Evolutionary conservation across 805 yeast genomes (phyloP).

Genomic region (Candida nemodendra): DNA sequence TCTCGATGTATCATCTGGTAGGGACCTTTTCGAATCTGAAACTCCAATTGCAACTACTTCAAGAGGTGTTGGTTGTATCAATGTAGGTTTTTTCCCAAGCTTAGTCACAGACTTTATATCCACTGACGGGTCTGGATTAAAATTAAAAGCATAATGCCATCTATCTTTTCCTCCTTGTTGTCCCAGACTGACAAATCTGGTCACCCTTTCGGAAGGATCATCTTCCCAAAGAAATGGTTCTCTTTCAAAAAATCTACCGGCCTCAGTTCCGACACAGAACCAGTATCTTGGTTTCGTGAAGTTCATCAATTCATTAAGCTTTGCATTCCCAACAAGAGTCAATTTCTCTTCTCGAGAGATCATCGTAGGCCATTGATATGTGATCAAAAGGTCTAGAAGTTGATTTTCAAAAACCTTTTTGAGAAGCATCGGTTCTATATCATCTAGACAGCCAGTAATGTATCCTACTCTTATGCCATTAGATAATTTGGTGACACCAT

Average conservation of each 20-base stretch:
- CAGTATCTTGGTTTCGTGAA: constrained; percentile 61
- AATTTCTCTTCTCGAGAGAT: constrained; percentile 46
- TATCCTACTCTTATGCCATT: constrained; percentile 51
- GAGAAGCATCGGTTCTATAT: constrained; percentile 20
- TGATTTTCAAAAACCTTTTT: constrained; percentile 19
- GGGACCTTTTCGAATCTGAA: neutral
- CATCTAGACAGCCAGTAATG: constrained; percentile 36
- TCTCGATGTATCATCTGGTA: neutral
- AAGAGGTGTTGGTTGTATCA: constrained; percentile 1
- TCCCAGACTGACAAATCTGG: constrained; percentile 68
- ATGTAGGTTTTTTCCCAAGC: constrained; percentile 17
- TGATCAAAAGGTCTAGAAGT: constrained; percentile 53
- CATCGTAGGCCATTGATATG: constrained; percentile 58
- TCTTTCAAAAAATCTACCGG: constrained; percentile 52
- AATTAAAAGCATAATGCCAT: constrained; percentile 77
- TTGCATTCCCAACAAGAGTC: constrained; percentile 42
- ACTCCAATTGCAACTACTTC: neutral
- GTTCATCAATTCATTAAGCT: constrained; percentile 47
- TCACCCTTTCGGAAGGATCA: constrained; percentile 33
- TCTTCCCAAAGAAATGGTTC: constrained; percentile 58
- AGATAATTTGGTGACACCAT: constrained; percentile 39
- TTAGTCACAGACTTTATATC: constrained; percentile 19
- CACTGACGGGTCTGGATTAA: constrained; percentile 31
- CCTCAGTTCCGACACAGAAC: constrained; percentile 53
- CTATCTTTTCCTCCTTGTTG: constrained; percentile 52